A percentile compares a stretch with the other conserved stretches of the same genome.
These are phyloP conservation scores for Saccharomycopsis sp. DNA, from an alignment of 805 yeast species.

Conservation along the genomic window DNA sequence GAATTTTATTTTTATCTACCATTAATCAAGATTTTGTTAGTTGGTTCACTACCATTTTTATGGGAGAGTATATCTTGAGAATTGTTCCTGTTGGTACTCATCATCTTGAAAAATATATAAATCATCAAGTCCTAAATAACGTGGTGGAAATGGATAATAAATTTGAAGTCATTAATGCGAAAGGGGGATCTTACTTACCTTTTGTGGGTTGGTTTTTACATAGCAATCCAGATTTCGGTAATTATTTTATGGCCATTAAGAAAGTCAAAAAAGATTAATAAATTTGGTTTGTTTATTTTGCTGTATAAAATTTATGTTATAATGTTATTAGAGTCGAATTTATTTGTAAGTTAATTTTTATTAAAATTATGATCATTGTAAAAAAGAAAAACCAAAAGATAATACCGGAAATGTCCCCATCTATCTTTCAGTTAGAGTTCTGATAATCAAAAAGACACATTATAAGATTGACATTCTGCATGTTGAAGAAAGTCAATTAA, in stretches of 20 bases:
- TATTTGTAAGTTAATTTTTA: too few species aligned
- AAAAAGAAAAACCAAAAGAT: too few species aligned
- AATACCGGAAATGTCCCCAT: too few species aligned
- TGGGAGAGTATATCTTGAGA: conserved; percentile 71
- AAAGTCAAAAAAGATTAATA: too few species aligned
- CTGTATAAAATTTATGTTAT: too few species aligned
- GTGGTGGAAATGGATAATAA: conserved; percentile 39
- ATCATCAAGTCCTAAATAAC: conserved; percentile 57
- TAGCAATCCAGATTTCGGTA: conserved; percentile 51
- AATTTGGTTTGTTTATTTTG: too few species aligned
- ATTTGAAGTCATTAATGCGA: conserved; percentile 51
- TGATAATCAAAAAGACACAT: too few species aligned
- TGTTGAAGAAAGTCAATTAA: too few species aligned
- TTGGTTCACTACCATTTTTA: conserved; percentile 85
- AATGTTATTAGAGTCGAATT: too few species aligned
- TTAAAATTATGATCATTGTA: too few species aligned
- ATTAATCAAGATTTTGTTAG: conserved; percentile 81
- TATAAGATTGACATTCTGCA: too few species aligned
- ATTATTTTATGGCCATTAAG: conserved; percentile 87
- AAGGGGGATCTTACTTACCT: conserved; percentile 81
- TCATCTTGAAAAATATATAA: conserved; percentile 74
- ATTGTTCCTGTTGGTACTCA: conserved; percentile 94
- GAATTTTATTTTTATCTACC: conserved; percentile 80
- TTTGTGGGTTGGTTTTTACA: conserved; percentile 78
- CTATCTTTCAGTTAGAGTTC: too few species aligned